Evolutionary conservation across 2,329 filamentous ascomycete species (phyloP).

Genomic region (Cadophora gregata): DNA sequence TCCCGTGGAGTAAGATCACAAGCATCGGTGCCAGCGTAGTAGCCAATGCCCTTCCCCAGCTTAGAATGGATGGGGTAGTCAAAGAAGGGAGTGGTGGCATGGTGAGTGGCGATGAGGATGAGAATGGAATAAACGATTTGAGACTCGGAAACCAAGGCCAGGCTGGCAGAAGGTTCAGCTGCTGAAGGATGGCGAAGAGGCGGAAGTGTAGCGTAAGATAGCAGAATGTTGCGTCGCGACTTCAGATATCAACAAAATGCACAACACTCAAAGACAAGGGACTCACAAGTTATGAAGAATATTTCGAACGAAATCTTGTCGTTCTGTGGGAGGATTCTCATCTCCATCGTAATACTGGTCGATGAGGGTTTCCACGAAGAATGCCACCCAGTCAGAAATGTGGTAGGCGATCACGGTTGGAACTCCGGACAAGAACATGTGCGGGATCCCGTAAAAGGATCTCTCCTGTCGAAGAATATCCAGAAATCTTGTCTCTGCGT

Average conservation of each 20-base stretch:
- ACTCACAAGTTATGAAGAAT: conserved; percentile 30
- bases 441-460: conserved; percentile 27
- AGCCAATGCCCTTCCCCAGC: conserved; percentile 31
- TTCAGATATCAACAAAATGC: conserved; percentile 31
- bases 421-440: conserved; percentile 40
- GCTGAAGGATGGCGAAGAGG: conserved; percentile 44
- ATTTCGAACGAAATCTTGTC: neutral
- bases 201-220: conserved; percentile 41
- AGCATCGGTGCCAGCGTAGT: conserved; percentile 38
- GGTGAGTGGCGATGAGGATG: conserved; percentile 38
- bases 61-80: conserved; percentile 26
- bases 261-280: neutral
- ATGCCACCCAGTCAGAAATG: conserved; percentile 37
- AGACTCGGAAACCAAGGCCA: conserved; percentile 35
- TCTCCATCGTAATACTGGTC: conserved; percentile 35
- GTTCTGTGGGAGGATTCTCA: conserved; percentile 19
- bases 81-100: conserved; percentile 28
- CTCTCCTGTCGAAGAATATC: conserved; percentile 40
- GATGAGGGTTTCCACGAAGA: conserved; percentile 34
- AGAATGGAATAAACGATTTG: conserved; percentile 41
- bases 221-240: conserved; percentile 34
- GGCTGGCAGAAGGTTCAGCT: conserved; percentile 40
- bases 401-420: conserved; percentile 41
- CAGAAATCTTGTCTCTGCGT: conserved; percentile 37
- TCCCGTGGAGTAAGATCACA: conserved; percentile 36